phyloP scores from a whole-genome alignment of 495 filamentous ascomycete species.

The Cenococcum geophilum region DNA sequence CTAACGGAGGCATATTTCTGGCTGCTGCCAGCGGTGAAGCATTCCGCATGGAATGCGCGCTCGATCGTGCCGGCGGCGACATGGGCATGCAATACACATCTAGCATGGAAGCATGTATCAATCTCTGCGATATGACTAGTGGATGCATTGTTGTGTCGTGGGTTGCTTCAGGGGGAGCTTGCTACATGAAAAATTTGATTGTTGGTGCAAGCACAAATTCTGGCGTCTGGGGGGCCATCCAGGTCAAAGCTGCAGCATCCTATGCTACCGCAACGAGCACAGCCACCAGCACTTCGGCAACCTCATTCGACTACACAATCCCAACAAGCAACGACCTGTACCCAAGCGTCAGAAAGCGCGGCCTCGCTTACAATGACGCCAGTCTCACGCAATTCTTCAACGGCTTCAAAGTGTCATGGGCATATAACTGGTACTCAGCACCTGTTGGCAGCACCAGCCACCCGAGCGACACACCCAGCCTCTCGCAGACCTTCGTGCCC shows the following conservation, averaged over 20 bases:
- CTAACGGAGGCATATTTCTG: too few relatives aligned
- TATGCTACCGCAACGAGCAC: background rate
- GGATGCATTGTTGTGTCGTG: background rate
- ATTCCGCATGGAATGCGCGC: too few relatives aligned
- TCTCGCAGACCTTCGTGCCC: constrained; percentile 68
- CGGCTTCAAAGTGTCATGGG: constrained; percentile 52
- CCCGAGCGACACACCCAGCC: too few relatives aligned
- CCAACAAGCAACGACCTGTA: background rate
- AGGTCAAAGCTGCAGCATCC: background rate
- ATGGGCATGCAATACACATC: too few relatives aligned
- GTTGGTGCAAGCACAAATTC: background rate
- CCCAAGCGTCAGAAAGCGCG: background rate
- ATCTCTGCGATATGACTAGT: background rate
- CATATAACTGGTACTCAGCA: constrained; percentile 63
- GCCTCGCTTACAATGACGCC: constrained; percentile 1
- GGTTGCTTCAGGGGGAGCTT: background rate
- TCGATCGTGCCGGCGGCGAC: too few relatives aligned
- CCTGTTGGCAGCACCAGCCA: constrained; percentile 33
- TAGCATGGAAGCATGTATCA: background rate
- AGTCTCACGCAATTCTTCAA: constrained; percentile 11
- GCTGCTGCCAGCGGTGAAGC: too few relatives aligned
- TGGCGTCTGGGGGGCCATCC: background rate
- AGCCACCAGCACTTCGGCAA: background rate
- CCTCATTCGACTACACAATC: background rate
- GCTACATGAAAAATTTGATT: background rate